Evolutionary conservation across 2,329 filamentous ascomycete species (phyloP), one percentile per base, ranked within the genome.

Genomic region (Fusarium decemcellulare): DNA sequence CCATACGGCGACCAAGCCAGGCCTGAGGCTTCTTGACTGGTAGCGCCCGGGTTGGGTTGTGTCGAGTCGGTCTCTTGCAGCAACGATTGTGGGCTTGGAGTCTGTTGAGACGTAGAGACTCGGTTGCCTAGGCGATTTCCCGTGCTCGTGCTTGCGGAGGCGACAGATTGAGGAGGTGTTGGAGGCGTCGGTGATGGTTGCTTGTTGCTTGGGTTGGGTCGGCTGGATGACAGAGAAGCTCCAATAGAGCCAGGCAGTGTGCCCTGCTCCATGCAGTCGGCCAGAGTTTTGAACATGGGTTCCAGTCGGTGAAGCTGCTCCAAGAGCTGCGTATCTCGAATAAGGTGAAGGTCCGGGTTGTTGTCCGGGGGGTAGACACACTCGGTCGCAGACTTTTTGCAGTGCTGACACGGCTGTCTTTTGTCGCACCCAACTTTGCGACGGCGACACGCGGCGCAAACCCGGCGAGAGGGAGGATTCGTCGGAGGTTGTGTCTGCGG

Each of bases 381-480:
- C 14, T 61, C 58, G 9, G 32, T 40, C 6, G 50, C 58, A 3
- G 59, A 57, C 40, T 58, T 62, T 36, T 47, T 62, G 39, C 59
- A 58, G 59, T 62, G 59, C 52, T 52, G 59, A 11, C 59, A 62
- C 12, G 53, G 59, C n/a, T 56, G 53, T 6, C 51, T 57, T 39
- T 62, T 62, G 27, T 62, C 52, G 16, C 59, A 62, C 30, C 59
- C 53, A 11, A 62, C 59, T 42, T 61, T 61, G 37, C 59, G 59
- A 18, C 59, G 51, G 16, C 59, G 59, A 39, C 59, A 62, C 10
- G 44, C 53, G 2, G 37, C 46, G 30, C 59, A 62, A n/a, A 62
- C 59, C 32, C 52, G 30, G 11, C 59, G 59, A n/a, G 44, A 37
- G 18, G 18, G 18, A 23, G 18, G 18, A 23, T 23, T 23, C 29